These are phyloP conservation scores for Fistulifera solaris DNA, from an alignment of 108 stramenopile genomes.

Conservation along the genomic window DNA sequence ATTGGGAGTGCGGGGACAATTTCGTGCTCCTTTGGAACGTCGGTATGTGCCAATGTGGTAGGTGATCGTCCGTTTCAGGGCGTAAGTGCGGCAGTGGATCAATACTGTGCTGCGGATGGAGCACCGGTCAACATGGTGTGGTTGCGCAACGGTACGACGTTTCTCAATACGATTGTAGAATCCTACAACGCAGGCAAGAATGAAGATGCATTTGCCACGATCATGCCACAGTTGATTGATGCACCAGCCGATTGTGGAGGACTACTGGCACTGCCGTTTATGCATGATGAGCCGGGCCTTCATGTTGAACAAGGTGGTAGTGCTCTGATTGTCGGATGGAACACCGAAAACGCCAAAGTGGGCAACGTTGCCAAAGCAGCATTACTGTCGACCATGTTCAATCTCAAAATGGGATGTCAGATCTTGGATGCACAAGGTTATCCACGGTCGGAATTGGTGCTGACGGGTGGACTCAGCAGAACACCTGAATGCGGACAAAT, in stretches of 20 bases:
- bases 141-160: conserved; percentile 42
- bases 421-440: conserved; percentile 11
- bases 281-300: conserved; percentile 45
- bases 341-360: conserved; percentile 15
- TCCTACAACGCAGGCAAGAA: conserved; percentile 8
- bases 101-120: conserved; percentile 35
- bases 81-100: conserved; percentile 14
- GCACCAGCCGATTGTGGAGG: conserved; percentile 41
- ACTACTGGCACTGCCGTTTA: conserved; percentile 36
- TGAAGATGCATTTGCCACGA: conserved; percentile 14
- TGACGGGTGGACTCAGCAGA: conserved; percentile 34
- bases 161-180: conserved; percentile 28
- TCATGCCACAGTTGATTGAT: conserved; percentile 24
- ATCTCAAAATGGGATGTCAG: conserved; percentile 28
- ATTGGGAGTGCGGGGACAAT: conserved; percentile 31
- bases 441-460: conserved; percentile 16
- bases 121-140: conserved; percentile 38
- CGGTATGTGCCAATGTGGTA: conserved; percentile 39
- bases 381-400: conserved; percentile 33
- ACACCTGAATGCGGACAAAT: conserved; percentile 42
- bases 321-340: conserved; percentile 31
- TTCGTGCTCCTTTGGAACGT: conserved; percentile 38
- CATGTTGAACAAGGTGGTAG: conserved; percentile 17
- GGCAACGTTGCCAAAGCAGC: conserved; percentile 38
- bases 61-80: conserved; percentile 4